A percentile compares a stretch with the other conserved stretches of the same genome.
These are phyloP conservation scores for Choricystis sp. DNA, from an alignment of 139 green algal genomes.

Conservation along the genomic window DNA sequence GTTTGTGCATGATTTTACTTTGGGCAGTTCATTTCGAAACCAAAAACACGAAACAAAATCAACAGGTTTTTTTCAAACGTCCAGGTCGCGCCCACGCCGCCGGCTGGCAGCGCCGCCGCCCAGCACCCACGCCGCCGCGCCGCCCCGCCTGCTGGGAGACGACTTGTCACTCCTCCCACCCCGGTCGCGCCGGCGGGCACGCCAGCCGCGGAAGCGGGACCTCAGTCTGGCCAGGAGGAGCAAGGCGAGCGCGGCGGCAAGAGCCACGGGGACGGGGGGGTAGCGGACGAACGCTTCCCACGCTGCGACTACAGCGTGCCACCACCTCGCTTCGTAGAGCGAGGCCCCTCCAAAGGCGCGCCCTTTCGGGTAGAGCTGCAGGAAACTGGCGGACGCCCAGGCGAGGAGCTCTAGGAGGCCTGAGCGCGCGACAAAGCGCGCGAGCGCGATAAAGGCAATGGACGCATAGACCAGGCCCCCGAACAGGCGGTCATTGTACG, in stretches of 20 bases:
- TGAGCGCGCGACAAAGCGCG: slow-evolving; percentile 6
- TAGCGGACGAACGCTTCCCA: slow-evolving; percentile 43
- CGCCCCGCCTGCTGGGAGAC: background rate
- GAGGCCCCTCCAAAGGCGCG: slow-evolving; percentile 15
- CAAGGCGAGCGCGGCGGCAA: no score
- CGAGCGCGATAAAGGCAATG: slow-evolving; percentile 49
- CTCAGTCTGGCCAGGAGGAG: background rate
- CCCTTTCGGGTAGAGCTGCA: slow-evolving; percentile 34
- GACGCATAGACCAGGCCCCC: slow-evolving; percentile 37
- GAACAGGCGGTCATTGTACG: slow-evolving; percentile 70
- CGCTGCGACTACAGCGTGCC: slow-evolving; percentile 18
- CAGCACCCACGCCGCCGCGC: background rate
- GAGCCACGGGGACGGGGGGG: slow-evolving; percentile 3
- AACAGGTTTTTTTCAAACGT: background rate
- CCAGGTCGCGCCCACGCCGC: background rate
- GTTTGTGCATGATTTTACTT: no score
- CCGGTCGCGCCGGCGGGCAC: background rate
- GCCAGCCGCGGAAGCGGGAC: background rate
- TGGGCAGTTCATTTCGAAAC: no score
- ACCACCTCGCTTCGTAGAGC: slow-evolving; percentile 46
- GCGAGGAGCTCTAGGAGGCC: background rate
- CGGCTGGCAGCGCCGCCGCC: background rate
- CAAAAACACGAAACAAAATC: background rate
- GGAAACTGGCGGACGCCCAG: no score
- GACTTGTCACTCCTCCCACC: background rate